Evolutionary conservation across 352 stramenopile species (phyloP).

Genomic region (Phytopythium helicoides): DNA sequence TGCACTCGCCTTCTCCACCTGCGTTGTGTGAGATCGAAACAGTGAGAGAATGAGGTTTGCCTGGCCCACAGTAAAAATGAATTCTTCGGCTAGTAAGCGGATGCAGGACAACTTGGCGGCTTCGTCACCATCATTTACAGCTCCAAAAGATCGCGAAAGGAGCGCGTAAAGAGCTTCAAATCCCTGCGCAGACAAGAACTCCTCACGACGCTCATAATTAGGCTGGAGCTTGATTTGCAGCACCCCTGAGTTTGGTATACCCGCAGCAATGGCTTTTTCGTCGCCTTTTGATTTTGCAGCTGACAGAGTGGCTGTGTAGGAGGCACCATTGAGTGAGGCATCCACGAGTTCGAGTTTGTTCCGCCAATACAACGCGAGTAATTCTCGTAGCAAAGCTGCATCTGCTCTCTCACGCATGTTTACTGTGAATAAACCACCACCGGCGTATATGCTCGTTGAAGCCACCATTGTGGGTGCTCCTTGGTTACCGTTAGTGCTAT

Average conservation of each 20-base stretch:
- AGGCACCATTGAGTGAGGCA: slow-evolving; percentile 34
- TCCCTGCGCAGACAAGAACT: slow-evolving; percentile 34
- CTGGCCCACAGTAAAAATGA: slow-evolving; percentile 50
- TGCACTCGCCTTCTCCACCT: slow-evolving; percentile 66
- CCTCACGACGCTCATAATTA: slow-evolving; percentile 59
- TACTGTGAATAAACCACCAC: slow-evolving; percentile 33
- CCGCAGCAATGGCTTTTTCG: slow-evolving; percentile 44
- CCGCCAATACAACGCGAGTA: slow-evolving; percentile 51
- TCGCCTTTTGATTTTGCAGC: slow-evolving; percentile 15
- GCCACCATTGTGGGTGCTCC: background rate
- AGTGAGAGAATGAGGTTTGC: slow-evolving; percentile 55
- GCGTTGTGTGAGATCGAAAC: slow-evolving; percentile 60
- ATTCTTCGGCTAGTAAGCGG: slow-evolving; percentile 58
- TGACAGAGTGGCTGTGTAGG: slow-evolving; percentile 12
- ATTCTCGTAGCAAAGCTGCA: slow-evolving; percentile 47
- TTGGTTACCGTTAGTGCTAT: background rate
- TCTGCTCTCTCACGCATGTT: slow-evolving; percentile 52
- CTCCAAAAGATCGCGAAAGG: slow-evolving; percentile 41
- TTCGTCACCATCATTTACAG: slow-evolving; percentile 47
- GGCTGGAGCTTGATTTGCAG: slow-evolving; percentile 61
- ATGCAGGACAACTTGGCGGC: slow-evolving; percentile 64
- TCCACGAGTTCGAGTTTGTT: slow-evolving; percentile 63
- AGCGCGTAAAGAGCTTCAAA: slow-evolving; percentile 40
- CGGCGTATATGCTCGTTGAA: background rate
- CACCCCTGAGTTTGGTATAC: slow-evolving; percentile 33